Conservation (phyloP, 2,329 filamentous ascomycete species). For the Fusarium concolor region DNA sequence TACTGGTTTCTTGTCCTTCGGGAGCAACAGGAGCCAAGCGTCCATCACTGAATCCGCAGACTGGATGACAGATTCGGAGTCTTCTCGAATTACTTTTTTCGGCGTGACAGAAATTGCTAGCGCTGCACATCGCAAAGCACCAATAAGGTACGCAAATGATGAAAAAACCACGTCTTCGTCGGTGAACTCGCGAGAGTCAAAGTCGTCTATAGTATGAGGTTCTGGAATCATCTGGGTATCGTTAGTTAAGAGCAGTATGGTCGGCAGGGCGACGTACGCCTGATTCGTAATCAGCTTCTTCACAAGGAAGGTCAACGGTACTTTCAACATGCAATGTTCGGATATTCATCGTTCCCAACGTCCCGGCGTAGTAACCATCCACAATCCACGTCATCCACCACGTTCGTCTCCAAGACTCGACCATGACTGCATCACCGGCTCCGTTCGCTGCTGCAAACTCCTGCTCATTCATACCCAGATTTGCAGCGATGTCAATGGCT, state of each 20-base stretch:
- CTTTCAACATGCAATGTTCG: conserved; percentile 55
- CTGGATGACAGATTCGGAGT: conserved; percentile 23
- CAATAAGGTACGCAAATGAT: conserved; percentile 34
- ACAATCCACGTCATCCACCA: conserved; percentile 78
- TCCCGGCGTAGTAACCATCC: conserved; percentile 62
- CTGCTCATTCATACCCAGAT: conserved; percentile 68
- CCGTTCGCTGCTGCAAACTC: conserved; percentile 64
- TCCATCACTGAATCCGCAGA: conserved; percentile 30
- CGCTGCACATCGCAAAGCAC: conserved; percentile 14
- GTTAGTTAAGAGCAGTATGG: not conserved
- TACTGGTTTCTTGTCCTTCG: conserved; percentile 7
- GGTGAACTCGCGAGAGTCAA: conserved; percentile 32
- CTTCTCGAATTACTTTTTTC: conserved; percentile 9
- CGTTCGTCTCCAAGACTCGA: conserved; percentile 74
- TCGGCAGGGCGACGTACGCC: conserved; percentile 45
- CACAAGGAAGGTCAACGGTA: conserved; percentile 72
- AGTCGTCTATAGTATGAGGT: conserved; percentile 22
- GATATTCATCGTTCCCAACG: conserved; percentile 45
- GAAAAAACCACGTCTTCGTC: conserved; percentile 13
- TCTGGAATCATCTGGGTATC: not conserved
- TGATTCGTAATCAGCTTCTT: conserved; percentile 66
- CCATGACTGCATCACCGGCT: conserved; percentile 58
- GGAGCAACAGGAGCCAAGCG: conserved; percentile 25
- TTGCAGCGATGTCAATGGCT: conserved; percentile 68
- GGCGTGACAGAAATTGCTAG: conserved; percentile 21